Evolutionary conservation across 306 rosid species (phyloP), one percentile per base, ranked within the genome.

Genomic region (Prunus mume): DNA sequence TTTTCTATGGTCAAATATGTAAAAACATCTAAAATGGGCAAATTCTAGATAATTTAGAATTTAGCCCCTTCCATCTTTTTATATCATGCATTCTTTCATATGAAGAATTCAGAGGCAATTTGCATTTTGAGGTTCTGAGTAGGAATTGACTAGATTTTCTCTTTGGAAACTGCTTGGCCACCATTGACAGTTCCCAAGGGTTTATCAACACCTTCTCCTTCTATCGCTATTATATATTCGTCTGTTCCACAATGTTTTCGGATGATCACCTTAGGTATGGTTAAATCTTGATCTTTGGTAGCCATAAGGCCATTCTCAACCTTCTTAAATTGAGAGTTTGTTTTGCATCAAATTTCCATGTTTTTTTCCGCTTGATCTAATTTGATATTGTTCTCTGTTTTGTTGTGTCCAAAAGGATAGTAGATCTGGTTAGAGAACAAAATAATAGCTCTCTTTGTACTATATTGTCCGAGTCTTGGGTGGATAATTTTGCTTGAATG

Each of bases 21-120:
- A n/a, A 62, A n/a, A 62, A n/a, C 3, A 13, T 34, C 38, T 52
- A 13, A 72, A 57, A 41, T 57, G 43, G 18, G 54, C 15, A 38
- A 72, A 3, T 14, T 61, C 25, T 41, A 7, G 8, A 66, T 20
- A 24, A 10, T 11, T 49, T 30, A 57, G 52, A 41, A 32, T 24
- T 3, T 51, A 34, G 52, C 22, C 64, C 64, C 51, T 52, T 34
- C 12, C 9, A 32, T 38, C n/a, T 25, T 65, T 55, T 65, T 25
- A n/a, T 66, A 38, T 14, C 65, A 46, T 34, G 43, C 28, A 15
- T 38, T 76, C 46, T 66, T 17, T 65, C 56, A 15, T 5, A 24
- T 12, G 19, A 65, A 64, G 79, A 32, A 64, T 24, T 75, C 71
- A 75, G 60, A 51, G 34, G 71, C 14, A 27, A 63, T 64, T 63